Evolutionary conservation across 2,329 filamentous ascomycete genomes (phyloP), one percentile per base, ranked within the genome.

Genomic region (Hymenoscyphus infarciens): DNA sequence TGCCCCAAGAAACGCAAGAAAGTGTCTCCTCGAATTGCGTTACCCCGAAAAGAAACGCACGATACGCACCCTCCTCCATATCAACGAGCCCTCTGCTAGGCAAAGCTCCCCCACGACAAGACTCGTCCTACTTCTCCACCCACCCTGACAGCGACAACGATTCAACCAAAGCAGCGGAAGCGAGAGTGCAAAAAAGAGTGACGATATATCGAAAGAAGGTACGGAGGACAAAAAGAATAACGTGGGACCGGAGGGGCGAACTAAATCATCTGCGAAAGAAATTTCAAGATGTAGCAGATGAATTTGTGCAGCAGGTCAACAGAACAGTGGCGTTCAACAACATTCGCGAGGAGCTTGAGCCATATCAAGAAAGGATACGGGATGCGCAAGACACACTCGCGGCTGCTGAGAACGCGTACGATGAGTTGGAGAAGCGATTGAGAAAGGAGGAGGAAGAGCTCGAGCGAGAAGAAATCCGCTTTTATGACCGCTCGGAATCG

Each of bases 401-500:
- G 2, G 63, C 64, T 5, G 64, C 52, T 2, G 69, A 70, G 33
- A 55, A 67, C 52, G 57, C 49, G 19, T 64, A 68, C 42, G 67
- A 65, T 35, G 42, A 11, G 16, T 45, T 69, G 13, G 69, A 69
- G 33, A 59, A 33, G 15, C 55, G 57, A 16, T 59, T 70, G n/a
- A 60, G 63, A 3, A 49, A 61, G 7, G 67, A 69, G 38, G 68
- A 69, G 52, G 25, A 63, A 22, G 61, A 66, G 11, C 59, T 69
- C 1, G 68, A 70, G 45, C 53, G 66, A 42, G 67, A 70, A 52
- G 70, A 71, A 61, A 33, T 62, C 7, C 60, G 63, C 22, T 69
- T 68, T 64, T 70, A 69, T 53, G 58, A 56, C 1, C 35, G 61
- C 49, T 59, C 66, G 35, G 60, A 68, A 11, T 59, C 64, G 13